phyloP scores from a whole-genome alignment of 306 rosid genomes.

The Cyclanthera cordifolia region DNA sequence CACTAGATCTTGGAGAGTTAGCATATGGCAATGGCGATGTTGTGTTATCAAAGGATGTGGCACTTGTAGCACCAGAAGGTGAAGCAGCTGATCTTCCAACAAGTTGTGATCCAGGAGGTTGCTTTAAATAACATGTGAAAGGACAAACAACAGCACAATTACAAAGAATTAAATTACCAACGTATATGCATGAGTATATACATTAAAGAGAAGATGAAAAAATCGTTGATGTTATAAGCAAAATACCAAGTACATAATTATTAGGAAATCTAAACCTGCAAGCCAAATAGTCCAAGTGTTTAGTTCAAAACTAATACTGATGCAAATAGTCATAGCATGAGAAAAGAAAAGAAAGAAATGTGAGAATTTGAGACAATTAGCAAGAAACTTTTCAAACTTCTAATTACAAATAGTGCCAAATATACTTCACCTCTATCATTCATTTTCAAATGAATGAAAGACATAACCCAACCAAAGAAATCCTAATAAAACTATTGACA shows the following conservation, averaged over 20 bases:
- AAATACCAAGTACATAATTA: neutral
- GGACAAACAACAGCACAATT: neutral
- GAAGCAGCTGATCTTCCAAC: conserved; percentile 90
- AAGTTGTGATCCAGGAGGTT: conserved; percentile 80
- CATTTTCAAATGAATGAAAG: neutral
- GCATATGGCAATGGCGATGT: conserved; percentile 85
- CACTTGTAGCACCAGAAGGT: conserved; percentile 58
- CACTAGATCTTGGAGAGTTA: conserved; percentile 79
- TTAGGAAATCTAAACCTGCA: neutral
- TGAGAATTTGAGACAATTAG: neutral
- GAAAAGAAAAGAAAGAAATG: neutral
- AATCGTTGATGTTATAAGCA: conserved; percentile 5
- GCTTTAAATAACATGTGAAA: conserved; percentile 19
- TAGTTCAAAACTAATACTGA: neutral
- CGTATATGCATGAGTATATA: neutral
- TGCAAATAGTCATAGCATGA: neutral
- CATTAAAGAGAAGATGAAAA: neutral
- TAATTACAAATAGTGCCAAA: neutral
- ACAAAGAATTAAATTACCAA: neutral
- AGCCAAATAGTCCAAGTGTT: neutral
- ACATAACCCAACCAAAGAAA: neutral
- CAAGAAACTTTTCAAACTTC: neutral
- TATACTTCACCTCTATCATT: neutral
- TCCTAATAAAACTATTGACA: neutral
- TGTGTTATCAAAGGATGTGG: conserved; percentile 63